These are phyloP conservation scores for Candida mesenterica DNA, from an alignment of 1,139 yeast species.

Conservation along the genomic window DNA sequence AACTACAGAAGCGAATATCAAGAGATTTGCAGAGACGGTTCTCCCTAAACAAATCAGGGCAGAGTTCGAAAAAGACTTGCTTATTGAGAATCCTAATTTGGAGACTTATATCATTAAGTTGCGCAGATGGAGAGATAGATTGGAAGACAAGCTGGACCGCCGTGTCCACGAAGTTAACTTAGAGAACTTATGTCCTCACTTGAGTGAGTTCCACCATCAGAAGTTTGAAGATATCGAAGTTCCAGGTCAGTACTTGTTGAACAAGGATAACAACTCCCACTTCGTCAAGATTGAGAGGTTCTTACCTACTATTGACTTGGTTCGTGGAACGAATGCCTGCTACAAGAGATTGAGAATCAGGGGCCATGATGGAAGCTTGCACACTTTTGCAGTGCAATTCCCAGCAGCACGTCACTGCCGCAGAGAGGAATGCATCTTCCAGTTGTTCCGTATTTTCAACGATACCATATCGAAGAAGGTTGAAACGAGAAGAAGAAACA, in stretches of 20 bases:
- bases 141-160: slow-evolving; percentile 89
- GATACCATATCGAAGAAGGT: slow-evolving; percentile 78
- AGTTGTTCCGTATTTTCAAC: slow-evolving; percentile 83
- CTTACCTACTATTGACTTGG: slow-evolving; percentile 82
- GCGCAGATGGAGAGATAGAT: slow-evolving; percentile 88
- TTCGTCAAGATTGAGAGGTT: slow-evolving; percentile 92
- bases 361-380: slow-evolving; percentile 90
- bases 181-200: slow-evolving; percentile 90
- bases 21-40: slow-evolving; percentile 90
- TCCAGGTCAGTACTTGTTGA: slow-evolving; percentile 90
- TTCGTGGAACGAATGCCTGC: slow-evolving; percentile 91
- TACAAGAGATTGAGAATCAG: slow-evolving; percentile 85
- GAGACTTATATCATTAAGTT: slow-evolving; percentile 82
- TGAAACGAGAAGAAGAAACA: slow-evolving; percentile 82
- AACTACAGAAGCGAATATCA: slow-evolving; percentile 85
- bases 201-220: slow-evolving; percentile 96
- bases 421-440: slow-evolving; percentile 92
- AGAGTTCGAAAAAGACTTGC: slow-evolving; percentile 90
- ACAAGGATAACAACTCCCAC: slow-evolving; percentile 81
- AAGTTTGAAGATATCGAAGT: slow-evolving; percentile 96
- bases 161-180: slow-evolving; percentile 72
- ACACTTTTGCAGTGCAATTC: slow-evolving; percentile 92
- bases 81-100: slow-evolving; percentile 81
- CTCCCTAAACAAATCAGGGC: slow-evolving; percentile 86
- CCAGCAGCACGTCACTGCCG: slow-evolving; percentile 98